Percentiles rank a stretch among this genome's conserved stretches.
Conservation (phyloP, 148 eudicot species). For the Rhododendron simsii region DNA sequence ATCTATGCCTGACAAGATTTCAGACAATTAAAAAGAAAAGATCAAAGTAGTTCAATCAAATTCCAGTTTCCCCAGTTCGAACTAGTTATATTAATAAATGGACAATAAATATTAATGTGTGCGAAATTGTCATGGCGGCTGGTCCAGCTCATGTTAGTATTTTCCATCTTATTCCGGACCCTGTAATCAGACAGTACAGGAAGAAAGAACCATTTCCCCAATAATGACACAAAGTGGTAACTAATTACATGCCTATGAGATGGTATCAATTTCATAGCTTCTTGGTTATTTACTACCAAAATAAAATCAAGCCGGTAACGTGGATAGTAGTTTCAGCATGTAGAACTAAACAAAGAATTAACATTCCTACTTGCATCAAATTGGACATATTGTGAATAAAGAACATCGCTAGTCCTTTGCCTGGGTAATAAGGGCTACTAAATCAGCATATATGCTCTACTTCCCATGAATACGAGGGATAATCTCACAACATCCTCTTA, state of each 20-base stretch:
- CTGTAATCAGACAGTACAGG: not conserved
- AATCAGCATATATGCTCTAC: not conserved
- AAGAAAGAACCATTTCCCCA: not conserved
- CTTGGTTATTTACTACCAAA: not conserved
- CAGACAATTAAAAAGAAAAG: not conserved
- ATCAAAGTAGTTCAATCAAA: not conserved
- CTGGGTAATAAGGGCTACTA: not conserved
- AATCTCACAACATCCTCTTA: not conserved
- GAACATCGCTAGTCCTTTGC: not conserved
- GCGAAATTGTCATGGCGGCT: not conserved
- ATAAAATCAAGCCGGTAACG: not conserved
- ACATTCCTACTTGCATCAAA: not conserved
- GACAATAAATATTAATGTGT: not conserved
- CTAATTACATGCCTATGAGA: not conserved
- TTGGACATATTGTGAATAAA: not conserved
- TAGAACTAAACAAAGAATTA: not conserved
- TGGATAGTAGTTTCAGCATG: not conserved
- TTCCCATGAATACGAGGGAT: not conserved
- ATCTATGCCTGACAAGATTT: not conserved
- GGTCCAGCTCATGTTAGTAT: not conserved
- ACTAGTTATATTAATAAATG: not conserved
- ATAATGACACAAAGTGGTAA: not conserved
- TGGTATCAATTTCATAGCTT: not conserved
- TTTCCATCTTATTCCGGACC: not conserved
- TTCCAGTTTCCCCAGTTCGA: not conserved